Base-by-base conservation (phyloP, 306 rosid genomes). In the Carpinus fangiana region DNA sequence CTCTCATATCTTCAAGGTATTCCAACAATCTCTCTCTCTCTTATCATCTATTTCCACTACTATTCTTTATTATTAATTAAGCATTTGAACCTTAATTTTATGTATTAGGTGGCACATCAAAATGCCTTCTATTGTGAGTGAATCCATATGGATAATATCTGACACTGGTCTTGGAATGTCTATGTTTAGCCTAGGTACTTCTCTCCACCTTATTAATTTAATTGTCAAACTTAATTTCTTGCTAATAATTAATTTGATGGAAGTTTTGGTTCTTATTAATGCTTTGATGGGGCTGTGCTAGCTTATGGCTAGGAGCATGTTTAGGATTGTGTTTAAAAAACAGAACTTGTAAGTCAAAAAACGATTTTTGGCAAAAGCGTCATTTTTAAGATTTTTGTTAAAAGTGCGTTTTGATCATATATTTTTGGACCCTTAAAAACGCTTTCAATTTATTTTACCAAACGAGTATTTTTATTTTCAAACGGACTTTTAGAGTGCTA, bases 1-100 rank as follows among this genome's bases (percentile, higher is more conserved):
- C 92, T 64, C 92, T 90, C 67, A 64, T 88, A 53, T 85, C 90
- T 56, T 86, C 46, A 78, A 88, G 84, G 94, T 90, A 80, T 28
- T 20, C 48, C 34, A 45, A 62, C 12, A 26, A 47, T 66, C 28
- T 46, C 16, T 45, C 47, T 38, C 36, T 20, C 38, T 5, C 4
- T 11, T 48, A 11, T 26, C 76, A 69, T 69, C 21, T 21, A 72
- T 16, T 53, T 72, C 76, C 64, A 51, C 62, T 17, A 51, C 62
- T 17, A 18, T 9, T 36, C 17, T 21, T 7, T 9, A 46, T 7
- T 9, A 46, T 12, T 14, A 60, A n/a, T 21, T 28, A 50, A 21
- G 34, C 3, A 38, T 59, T 75, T 36, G 26, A 36, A 12, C 11
- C 11, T 59, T 16, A 5, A 59, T 41, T 31, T 52, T 31, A 34